Evolutionary conservation across 2,329 filamentous ascomycete genomes (phyloP).

Genomic region (Verticillium nubilum): DNA sequence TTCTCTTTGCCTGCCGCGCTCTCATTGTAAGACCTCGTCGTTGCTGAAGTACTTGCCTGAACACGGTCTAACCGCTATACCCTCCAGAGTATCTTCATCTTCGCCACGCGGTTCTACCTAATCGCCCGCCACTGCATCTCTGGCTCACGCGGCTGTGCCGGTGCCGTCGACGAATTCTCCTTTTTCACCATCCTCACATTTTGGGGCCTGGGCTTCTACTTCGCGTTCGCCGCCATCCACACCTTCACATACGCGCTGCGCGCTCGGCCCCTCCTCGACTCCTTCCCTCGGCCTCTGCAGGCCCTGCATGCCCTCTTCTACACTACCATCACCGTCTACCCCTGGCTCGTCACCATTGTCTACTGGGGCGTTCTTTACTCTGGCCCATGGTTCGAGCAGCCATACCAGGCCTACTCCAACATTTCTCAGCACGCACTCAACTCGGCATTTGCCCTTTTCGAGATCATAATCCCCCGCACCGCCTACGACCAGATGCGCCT

Average conservation of each 20-base stretch:
- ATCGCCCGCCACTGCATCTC: conserved; percentile 61
- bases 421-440: conserved; percentile 74
- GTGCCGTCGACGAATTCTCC: conserved; percentile 58
- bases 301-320: conserved; percentile 61
- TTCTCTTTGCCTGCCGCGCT: conserved; percentile 54
- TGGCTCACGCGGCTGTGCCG: conserved; percentile 30
- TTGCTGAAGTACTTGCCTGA: not conserved
- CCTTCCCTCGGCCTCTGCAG: conserved; percentile 56
- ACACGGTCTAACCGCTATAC: conserved; percentile 13
- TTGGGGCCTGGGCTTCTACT: conserved; percentile 81
- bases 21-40: conserved; percentile 38
- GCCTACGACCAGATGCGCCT: conserved; percentile 45
- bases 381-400: conserved; percentile 41
- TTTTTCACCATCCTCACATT: conserved; percentile 80
- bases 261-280: conserved; percentile 49
- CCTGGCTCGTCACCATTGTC: conserved; percentile 65
- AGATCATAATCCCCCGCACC: conserved; percentile 65
- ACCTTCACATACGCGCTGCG: conserved; percentile 59
- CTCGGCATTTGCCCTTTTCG: conserved; percentile 66
- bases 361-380: conserved; percentile 61
- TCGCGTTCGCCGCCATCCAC: conserved; percentile 61
- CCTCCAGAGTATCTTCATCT: conserved; percentile 58
- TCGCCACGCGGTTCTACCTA: conserved; percentile 63
- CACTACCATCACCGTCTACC: conserved; percentile 56
- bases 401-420: conserved; percentile 58